Conservation (phyloP, 805 yeast species). For the Metschnikowia santaceciliae region DNA sequence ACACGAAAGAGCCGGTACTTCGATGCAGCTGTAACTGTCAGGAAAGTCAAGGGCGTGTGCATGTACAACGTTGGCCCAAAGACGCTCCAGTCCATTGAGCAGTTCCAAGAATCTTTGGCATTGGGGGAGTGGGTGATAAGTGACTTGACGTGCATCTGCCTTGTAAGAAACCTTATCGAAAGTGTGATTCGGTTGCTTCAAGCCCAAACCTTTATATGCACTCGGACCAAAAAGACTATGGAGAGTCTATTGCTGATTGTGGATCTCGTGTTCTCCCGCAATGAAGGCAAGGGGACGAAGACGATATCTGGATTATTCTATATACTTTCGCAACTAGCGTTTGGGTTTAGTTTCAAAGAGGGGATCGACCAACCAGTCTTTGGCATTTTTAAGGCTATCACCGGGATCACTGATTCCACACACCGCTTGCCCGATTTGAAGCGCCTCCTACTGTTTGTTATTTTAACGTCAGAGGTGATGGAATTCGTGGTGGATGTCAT, state of each 20-base stretch:
- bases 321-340: conserved; percentile 14
- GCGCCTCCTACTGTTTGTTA: conserved; percentile 2
- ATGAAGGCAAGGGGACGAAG: not conserved
- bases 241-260: conserved; percentile 4
- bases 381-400: conserved; percentile 6
- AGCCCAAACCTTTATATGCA: not conserved
- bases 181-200: conserved; percentile 5
- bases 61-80: conserved; percentile 1
- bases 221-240: not conserved
- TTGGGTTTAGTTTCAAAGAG: conserved; percentile 8
- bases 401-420: conserved; percentile 2
- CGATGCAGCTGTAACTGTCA: conserved; percentile 3
- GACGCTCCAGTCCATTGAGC: conserved; percentile 5
- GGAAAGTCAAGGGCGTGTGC: conserved; percentile 9
- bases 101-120: not conserved
- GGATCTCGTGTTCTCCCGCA: conserved; percentile 5
- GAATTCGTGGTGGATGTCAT: conserved; percentile 11
- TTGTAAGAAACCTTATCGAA: conserved; percentile 7
- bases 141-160: not conserved
- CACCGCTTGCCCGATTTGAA: conserved; percentile 1
- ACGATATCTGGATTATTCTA: conserved; percentile 9
- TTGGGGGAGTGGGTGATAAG: conserved; percentile 3
- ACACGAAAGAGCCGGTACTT: conserved; percentile 4
- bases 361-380: conserved; percentile 4
- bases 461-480: conserved; percentile 7